Percentiles rank a stretch among this genome's conserved stretches.
Evolutionary conservation across 345 rosid genomes (phyloP).

Genomic region (Eucalyptus guilfoylei): DNA sequence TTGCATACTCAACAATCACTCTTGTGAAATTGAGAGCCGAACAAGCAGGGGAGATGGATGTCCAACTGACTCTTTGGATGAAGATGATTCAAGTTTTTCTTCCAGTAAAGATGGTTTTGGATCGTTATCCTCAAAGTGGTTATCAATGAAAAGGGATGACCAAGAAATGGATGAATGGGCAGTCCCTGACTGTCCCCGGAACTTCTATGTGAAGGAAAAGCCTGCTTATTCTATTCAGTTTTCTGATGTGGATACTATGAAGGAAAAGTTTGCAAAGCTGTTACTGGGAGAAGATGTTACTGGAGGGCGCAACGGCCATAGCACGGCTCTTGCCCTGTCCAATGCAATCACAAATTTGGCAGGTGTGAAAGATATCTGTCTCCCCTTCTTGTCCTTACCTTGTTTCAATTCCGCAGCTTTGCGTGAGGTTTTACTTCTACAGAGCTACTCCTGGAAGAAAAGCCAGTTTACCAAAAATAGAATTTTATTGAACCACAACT

Average conservation of each 20-base stretch:
- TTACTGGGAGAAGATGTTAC: slow-evolving; percentile 78
- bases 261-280: slow-evolving; percentile 77
- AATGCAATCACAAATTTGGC: slow-evolving; percentile 85
- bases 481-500: not conserved
- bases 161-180: slow-evolving; percentile 46
- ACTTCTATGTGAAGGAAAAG: slow-evolving; percentile 45
- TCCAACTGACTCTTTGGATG: slow-evolving; percentile 64
- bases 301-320: slow-evolving; percentile 65
- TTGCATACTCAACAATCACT: slow-evolving; percentile 72
- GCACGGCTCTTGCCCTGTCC: slow-evolving; percentile 72
- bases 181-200: slow-evolving; percentile 60
- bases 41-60: slow-evolving; percentile 79
- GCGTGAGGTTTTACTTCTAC: not conserved
- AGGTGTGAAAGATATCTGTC: slow-evolving; percentile 21
- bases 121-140: slow-evolving; percentile 82
- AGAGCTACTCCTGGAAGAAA: not conserved
- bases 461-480: not conserved
- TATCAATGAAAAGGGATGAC: slow-evolving; percentile 38
- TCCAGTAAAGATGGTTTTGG: slow-evolving; percentile 91
- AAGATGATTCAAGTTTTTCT: slow-evolving; percentile 78
- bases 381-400: not conserved
- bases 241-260: slow-evolving; percentile 73
- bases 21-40: slow-evolving; percentile 73
- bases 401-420: not conserved
- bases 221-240: slow-evolving; percentile 18